phyloP scores from a whole-genome alignment of 140 eudicot genomes.

The Stevia rebaudiana region DNA sequence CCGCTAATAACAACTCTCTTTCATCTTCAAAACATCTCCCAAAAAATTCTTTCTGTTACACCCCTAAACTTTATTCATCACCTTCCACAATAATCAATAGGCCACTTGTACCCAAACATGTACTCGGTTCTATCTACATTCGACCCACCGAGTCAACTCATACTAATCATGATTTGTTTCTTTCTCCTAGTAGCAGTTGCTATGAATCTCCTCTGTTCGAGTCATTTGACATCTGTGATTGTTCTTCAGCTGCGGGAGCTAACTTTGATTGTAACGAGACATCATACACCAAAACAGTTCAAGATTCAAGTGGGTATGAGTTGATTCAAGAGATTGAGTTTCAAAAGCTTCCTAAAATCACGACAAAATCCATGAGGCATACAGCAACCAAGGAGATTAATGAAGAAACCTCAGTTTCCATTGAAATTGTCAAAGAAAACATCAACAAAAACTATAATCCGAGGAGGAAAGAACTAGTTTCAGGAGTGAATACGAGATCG shows the following conservation, averaged over 20 bases:
- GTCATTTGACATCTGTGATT: neutral
- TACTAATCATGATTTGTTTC: slow-evolving; percentile 17
- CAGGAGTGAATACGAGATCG: too few relatives aligned
- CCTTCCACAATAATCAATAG: slow-evolving; percentile 27
- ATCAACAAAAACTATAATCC: too few relatives aligned
- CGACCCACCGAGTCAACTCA: slow-evolving; percentile 16
- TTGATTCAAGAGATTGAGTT: slow-evolving; percentile 24
- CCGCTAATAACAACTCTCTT: neutral
- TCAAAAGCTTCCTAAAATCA: slow-evolving; percentile 16
- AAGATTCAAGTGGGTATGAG: slow-evolving; percentile 16
- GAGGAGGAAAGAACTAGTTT: too few relatives aligned
- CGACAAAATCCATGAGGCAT: neutral
- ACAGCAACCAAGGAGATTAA: too few relatives aligned
- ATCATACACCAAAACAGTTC: neutral
- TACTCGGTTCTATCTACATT: too few relatives aligned
- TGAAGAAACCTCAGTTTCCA: too few relatives aligned
- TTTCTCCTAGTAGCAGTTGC: slow-evolving; percentile 10
- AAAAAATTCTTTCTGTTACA: slow-evolving; percentile 30
- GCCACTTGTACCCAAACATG: neutral
- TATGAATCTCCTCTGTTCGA: slow-evolving; percentile 17
- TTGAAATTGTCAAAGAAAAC: too few relatives aligned
- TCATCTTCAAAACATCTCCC: slow-evolving; percentile 20
- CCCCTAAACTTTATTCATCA: slow-evolving; percentile 10
- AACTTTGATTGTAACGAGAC: too few relatives aligned
- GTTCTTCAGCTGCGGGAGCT: too few relatives aligned